Conservation (phyloP, 2,329 filamentous ascomycete species). For the Ophiocordyceps sinensis region DNA sequence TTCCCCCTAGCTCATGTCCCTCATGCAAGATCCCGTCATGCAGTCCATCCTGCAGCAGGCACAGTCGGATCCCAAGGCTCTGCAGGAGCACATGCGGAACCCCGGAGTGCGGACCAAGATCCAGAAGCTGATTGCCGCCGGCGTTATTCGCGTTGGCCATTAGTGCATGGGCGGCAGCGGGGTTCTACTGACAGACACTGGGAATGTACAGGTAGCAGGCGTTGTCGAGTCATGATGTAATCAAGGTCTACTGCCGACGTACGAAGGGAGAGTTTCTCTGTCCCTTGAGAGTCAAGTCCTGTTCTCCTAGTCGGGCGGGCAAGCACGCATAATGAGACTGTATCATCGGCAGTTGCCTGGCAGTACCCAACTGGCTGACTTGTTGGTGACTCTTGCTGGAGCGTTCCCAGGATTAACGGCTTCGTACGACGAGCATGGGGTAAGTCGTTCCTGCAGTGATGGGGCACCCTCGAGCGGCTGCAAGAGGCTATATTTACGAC, state of each 20-base stretch:
- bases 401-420: no score
- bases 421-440: no score
- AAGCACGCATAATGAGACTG: no score
- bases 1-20: conserved; percentile 54
- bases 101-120: conserved; percentile 73
- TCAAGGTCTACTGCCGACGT: not conserved
- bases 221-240: conserved; percentile 1
- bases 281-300: no score
- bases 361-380: no score
- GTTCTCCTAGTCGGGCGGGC: no score
- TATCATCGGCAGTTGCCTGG: no score
- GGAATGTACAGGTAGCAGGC: conserved; percentile 4
- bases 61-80: conserved; percentile 78
- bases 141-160: conserved; percentile 68
- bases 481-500: no score
- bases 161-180: conserved; percentile 4
- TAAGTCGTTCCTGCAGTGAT: no score
- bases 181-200: not conserved
- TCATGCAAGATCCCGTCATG: conserved; percentile 95
- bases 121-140: conserved; percentile 85
- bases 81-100: conserved; percentile 97
- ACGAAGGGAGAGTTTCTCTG: no score
- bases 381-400: no score
- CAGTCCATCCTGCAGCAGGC: conserved; percentile 94
- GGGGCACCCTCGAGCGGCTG: no score